Conservation (phyloP, 257 asterid species). For the Solanum chaucha region DNA sequence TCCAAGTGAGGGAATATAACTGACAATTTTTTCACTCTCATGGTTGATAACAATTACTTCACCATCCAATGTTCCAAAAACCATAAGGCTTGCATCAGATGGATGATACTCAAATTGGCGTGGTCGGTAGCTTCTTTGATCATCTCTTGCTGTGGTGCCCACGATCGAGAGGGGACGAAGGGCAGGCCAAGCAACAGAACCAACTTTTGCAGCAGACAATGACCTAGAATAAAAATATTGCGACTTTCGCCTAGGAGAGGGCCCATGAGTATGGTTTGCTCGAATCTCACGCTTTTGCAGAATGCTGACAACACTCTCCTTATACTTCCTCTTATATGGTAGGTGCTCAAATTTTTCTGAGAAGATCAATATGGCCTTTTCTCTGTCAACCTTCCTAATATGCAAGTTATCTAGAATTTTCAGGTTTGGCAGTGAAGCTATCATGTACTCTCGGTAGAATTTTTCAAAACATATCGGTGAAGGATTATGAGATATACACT, state of each 20-base stretch:
- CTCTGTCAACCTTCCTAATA: conserved; percentile 48
- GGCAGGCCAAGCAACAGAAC: conserved; percentile 72
- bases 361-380: conserved; percentile 46
- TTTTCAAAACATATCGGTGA: conserved; percentile 88
- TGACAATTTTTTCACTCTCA: conserved; percentile 61
- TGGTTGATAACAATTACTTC: conserved; percentile 84
- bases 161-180: conserved; percentile 53
- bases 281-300: conserved; percentile 71
- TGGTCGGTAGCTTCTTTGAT: conserved; percentile 66
- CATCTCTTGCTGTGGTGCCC: conserved; percentile 39
- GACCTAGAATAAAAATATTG: conserved; percentile 69
- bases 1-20: conserved; percentile 79
- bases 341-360: conserved; percentile 56
- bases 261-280: conserved; percentile 26
- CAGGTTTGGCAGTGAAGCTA: conserved; percentile 60
- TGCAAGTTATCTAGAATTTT: conserved; percentile 68
- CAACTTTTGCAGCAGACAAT: conserved; percentile 78
- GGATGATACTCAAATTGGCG: conserved; percentile 97
- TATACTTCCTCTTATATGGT: conserved; percentile 53
- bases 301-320: conserved; percentile 52
- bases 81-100: conserved; percentile 89
- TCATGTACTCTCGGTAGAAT: conserved; percentile 78
- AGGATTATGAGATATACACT: conserved; percentile 43
- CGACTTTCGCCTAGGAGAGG: conserved; percentile 32
- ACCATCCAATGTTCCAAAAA: conserved; percentile 86